Base-by-base conservation (phyloP, 768 basidiomycete genomes). In the Leucocoprinus sp. region DNA sequence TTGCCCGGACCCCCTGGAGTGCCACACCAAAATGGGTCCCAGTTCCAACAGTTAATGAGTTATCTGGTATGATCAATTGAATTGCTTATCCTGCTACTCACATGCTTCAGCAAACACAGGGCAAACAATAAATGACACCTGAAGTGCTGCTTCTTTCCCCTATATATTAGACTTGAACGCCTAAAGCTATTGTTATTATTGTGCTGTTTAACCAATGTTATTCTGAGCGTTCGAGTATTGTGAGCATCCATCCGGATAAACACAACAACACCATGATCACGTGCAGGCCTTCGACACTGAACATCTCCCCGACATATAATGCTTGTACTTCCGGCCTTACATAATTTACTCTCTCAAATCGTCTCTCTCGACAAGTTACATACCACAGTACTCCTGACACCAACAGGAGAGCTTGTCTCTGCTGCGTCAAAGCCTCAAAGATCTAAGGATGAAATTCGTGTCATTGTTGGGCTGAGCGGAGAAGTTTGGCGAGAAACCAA, bases 401-500 rank as follows among this genome's bases (percentile, higher is more conserved):
- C 83, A 4, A 65, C 80, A n/a, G 87, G 87, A 11, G 79, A 86
- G 52, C 66, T 89, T 21, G 72, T 89, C 17, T 83, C 82, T 1
- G 78, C 70, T 54, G 80, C 80, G 4, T 72, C 74, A 34, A 66
- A 73, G 21, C 69, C 71, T n/a, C 55, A 62, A 21, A 66, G 75
- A 42, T 60, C 78, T 21, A 89, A 87, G 63, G 86, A 89, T 54
- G 79, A 84, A 42, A 72, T 88, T 37, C 75, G 82, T 43, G 75
- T 88, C 34, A 65, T 82, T 21, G 82, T 81, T 6, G 86, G 86
- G 12, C 63, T 90, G 23, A 76, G 78, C 33, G 76, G 77, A 8
- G 85, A 88, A 59, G 69, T 86, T 26, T 90, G 87, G 86, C 77
- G 77, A 41, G 86, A 89, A 62, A 84, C 80, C 21, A 71, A 68